Percentiles rank a stretch among this genome's conserved stretches.
Conservation (phyloP, 2,329 filamentous ascomycete species). For the Alternaria incomplexa region DNA sequence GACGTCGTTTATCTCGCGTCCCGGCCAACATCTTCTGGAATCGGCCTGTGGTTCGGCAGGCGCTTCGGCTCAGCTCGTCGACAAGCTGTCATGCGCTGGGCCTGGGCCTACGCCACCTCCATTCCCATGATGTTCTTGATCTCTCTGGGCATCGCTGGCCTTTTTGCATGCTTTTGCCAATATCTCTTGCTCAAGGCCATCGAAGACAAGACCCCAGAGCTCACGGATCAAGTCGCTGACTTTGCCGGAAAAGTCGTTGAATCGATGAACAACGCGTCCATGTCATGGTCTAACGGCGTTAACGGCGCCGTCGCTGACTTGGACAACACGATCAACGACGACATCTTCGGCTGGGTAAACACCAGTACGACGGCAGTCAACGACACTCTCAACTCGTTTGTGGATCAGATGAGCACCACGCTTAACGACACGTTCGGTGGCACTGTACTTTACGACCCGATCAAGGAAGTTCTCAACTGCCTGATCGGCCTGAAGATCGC, state of each 20-base stretch:
- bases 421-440: constrained; percentile 81
- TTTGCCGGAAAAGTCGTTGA: constrained; percentile 80
- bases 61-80: constrained; percentile 68
- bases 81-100: constrained; percentile 80
- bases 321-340: constrained; percentile 77
- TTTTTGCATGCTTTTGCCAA: constrained; percentile 84
- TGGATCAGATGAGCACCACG: constrained; percentile 74
- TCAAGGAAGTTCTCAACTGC: constrained; percentile 81
- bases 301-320: constrained; percentile 72
- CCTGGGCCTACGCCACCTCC: constrained; percentile 85
- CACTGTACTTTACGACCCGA: constrained; percentile 78
- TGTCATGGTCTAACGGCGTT: constrained; percentile 75
- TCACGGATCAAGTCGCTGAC: constrained; percentile 75
- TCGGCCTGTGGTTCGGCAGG: constrained; percentile 73
- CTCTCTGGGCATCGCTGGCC: constrained; percentile 78
- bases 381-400: constrained; percentile 81
- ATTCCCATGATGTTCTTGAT: constrained; percentile 84
- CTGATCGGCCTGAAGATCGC: constrained; percentile 88
- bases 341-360: constrained; percentile 86
- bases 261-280: constrained; percentile 75
- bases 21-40: constrained; percentile 74
- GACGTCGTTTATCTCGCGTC: constrained; percentile 89
- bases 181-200: constrained; percentile 76
- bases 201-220: constrained; percentile 75
- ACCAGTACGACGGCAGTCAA: constrained; percentile 85